Evolutionary conservation across 306 rosid genomes (phyloP).

Genomic region (Dryas alaskensis): DNA sequence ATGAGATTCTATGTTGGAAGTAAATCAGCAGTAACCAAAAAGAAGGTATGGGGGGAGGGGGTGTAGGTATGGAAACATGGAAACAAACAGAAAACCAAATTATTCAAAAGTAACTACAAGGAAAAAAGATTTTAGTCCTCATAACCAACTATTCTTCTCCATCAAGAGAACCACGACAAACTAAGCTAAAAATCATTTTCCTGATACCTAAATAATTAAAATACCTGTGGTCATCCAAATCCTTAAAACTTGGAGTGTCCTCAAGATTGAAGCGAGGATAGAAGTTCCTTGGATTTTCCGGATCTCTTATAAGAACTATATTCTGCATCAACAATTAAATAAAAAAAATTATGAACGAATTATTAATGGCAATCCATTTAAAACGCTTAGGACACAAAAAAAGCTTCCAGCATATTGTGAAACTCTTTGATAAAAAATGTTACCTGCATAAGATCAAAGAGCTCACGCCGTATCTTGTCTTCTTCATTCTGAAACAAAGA

Average conservation of each 20-base stretch:
- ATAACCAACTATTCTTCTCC: neutral
- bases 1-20: constrained; percentile 25
- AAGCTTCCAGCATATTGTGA: constrained; percentile 1
- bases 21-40: neutral
- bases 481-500: constrained; percentile 60
- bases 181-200: neutral
- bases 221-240: constrained; percentile 88
- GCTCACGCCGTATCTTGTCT: constrained; percentile 53
- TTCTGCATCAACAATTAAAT: constrained; percentile 57
- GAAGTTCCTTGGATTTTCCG: constrained; percentile 73
- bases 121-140: neutral
- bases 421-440: neutral
- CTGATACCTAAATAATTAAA: constrained; percentile 5
- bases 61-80: neutral
- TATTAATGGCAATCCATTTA: constrained; percentile 5
- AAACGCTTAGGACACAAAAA: neutral
- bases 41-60: neutral
- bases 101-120: neutral
- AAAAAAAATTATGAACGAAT: constrained; percentile 24
- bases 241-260: constrained; percentile 77
- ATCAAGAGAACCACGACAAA: neutral
- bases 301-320: constrained; percentile 78
- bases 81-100: neutral
- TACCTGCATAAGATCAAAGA: constrained; percentile 83
- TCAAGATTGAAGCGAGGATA: constrained; percentile 97